Percentiles rank a stretch among this genome's conserved stretches.
Evolutionary conservation across 2,329 filamentous ascomycete genomes (phyloP).

Genomic region (Penicillium sp.): DNA sequence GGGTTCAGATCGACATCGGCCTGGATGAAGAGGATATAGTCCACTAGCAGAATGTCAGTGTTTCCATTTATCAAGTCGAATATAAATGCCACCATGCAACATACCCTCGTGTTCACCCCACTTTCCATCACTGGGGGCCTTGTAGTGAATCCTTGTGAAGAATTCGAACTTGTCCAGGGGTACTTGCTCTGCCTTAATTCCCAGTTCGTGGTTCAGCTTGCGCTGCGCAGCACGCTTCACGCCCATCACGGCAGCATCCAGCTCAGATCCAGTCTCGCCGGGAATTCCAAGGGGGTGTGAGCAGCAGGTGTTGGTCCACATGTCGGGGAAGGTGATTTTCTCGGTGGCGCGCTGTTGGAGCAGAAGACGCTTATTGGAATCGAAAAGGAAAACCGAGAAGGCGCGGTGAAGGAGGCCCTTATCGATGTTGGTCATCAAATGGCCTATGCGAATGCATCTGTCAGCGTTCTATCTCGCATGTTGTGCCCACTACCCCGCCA

Average conservation of each 20-base stretch:
- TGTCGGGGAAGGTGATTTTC: slow-evolving; percentile 98
- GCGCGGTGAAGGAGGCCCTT: slow-evolving; percentile 91
- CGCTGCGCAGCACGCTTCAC: slow-evolving; percentile 86
- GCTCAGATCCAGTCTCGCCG: slow-evolving; percentile 74
- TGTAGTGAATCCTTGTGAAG: slow-evolving; percentile 94
- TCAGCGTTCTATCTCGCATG: slow-evolving; percentile 8
- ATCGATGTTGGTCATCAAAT: slow-evolving; percentile 97
- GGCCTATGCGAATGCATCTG: slow-evolving; percentile 51
- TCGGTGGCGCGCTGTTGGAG: slow-evolving; percentile 90
- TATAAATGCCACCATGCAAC: slow-evolving; percentile 24
- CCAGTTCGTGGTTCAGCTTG: slow-evolving; percentile 89
- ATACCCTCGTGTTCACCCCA: slow-evolving; percentile 98
- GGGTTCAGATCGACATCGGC: slow-evolving; percentile 72
- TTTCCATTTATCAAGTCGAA: neutral
- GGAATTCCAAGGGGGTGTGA: slow-evolving; percentile 90
- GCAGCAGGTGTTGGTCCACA: slow-evolving; percentile 99
- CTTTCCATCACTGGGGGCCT: slow-evolving; percentile 89
- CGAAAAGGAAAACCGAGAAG: slow-evolving; percentile 96
- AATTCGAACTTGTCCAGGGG: slow-evolving; percentile 87
- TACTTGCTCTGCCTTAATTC: slow-evolving; percentile 80
- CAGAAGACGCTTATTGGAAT: slow-evolving; percentile 81
- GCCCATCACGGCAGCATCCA: slow-evolving; percentile 70
- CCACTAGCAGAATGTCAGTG: slow-evolving; percentile 46
- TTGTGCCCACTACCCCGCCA: slow-evolving; percentile 7
- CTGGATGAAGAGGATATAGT: slow-evolving; percentile 98